Conservation (phyloP, 805 yeast genomes). For the Lipomyces yamadae region DNA sequence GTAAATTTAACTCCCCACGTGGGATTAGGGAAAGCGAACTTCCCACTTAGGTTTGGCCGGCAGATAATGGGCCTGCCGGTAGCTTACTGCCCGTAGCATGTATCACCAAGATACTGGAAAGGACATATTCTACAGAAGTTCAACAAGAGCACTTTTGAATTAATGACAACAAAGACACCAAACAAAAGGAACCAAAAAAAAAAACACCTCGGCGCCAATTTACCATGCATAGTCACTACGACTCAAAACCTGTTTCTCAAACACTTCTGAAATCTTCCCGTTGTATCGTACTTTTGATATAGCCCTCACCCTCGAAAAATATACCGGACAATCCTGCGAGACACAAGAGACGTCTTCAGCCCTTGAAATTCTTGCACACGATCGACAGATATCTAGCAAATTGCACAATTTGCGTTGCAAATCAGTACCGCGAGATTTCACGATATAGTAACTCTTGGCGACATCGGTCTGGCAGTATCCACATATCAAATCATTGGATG, state of each 20-base stretch:
- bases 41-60: too few relatives aligned
- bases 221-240: not conserved
- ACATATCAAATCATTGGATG: constrained; percentile 33
- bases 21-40: too few relatives aligned
- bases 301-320: constrained; percentile 57
- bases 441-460: constrained; percentile 23
- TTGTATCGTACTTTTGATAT: constrained; percentile 11
- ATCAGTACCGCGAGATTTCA: constrained; percentile 30
- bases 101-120: too few relatives aligned
- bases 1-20: too few relatives aligned
- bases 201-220: not conserved
- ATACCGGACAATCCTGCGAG: constrained; percentile 69
- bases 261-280: not conserved
- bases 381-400: constrained; percentile 41
- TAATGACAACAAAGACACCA: not conserved
- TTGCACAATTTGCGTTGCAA: constrained; percentile 34
- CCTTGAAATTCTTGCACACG: constrained; percentile 44
- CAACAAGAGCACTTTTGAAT: not conserved
- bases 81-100: too few relatives aligned
- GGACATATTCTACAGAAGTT: not conserved
- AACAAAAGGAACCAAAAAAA: not conserved
- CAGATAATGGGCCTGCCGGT: too few relatives aligned
- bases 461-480: constrained; percentile 22
- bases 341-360: constrained; percentile 52
- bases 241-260: constrained; percentile 9